A percentile compares a stretch with the other conserved stretches of the same genome.
phyloP scores from a whole-genome alignment of 1,284 basidiomycete species.

The Blastosporella zonata region DNA sequence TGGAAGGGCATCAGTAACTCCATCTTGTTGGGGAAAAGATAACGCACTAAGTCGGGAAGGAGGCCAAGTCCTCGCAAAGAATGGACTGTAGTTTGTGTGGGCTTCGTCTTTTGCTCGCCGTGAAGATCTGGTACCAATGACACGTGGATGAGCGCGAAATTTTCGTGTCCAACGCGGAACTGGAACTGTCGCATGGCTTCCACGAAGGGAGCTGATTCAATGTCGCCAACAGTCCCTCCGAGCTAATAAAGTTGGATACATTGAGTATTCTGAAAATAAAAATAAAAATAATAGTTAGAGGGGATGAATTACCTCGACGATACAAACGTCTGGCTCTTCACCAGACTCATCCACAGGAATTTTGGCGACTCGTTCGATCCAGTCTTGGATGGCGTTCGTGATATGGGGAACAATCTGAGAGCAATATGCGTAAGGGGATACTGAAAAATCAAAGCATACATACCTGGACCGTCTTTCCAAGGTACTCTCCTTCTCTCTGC shows the following conservation, averaged over 20 bases:
- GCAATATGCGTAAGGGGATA: conserved; percentile 18
- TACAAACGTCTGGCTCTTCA: conserved; percentile 94
- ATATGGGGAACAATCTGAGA: conserved; percentile 92
- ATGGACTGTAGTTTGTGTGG: conserved; percentile 96
- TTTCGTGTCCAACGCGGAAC: conserved; percentile 95
- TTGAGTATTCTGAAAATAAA: conserved; percentile 14
- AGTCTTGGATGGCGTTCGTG: conserved; percentile 97
- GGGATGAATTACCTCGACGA: conserved; percentile 71
- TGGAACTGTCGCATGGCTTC: conserved; percentile 99
- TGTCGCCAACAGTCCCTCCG: conserved; percentile 95
- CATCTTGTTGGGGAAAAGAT: not conserved
- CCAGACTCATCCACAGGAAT: conserved; percentile 94
- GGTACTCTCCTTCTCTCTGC: conserved; percentile 92
- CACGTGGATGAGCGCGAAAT: conserved; percentile 97
- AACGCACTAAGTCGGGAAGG: conserved; percentile 84
- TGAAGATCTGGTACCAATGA: conserved; percentile 98
- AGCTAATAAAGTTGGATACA: conserved; percentile 48
- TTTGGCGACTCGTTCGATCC: conserved; percentile 95
- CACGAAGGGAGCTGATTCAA: conserved; percentile 95
- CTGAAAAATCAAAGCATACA: conserved; percentile 12
- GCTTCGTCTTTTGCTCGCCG: conserved; percentile 99
- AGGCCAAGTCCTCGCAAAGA: conserved; percentile 93
- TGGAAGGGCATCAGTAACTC: conserved; percentile 26
- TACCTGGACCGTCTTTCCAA: conserved; percentile 95
- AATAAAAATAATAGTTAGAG: not conserved